A percentile compares a stretch with the other conserved stretches of the same genome.
Evolutionary conservation across 2,329 filamentous ascomycete genomes (phyloP).

Genomic region (Madurella mycetomatis): DNA sequence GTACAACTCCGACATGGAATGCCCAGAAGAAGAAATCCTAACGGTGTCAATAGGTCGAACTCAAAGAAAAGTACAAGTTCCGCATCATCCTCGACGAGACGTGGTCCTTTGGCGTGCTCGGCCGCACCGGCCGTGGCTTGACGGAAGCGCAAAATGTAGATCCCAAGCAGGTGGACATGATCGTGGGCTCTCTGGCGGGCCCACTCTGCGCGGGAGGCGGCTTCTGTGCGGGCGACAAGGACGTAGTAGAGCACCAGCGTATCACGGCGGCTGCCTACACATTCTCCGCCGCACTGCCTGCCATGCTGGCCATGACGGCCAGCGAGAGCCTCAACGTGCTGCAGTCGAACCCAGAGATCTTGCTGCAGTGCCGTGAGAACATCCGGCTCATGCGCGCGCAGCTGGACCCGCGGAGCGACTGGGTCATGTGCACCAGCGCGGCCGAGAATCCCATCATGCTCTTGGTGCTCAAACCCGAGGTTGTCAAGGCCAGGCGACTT

Average conservation of each 20-base stretch:
- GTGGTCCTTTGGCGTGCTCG: slow-evolving; percentile 93
- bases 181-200: slow-evolving; percentile 86
- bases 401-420: slow-evolving; percentile 88
- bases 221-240: slow-evolving; percentile 87
- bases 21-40: background rate
- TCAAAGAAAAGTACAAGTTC: slow-evolving; percentile 97
- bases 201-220: slow-evolving; percentile 89
- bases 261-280: slow-evolving; percentile 91
- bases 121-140: slow-evolving; percentile 82
- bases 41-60: slow-evolving; percentile 61
- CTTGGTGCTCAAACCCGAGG: slow-evolving; percentile 75
- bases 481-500: slow-evolving; percentile 66
- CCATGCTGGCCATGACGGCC: slow-evolving; percentile 90
- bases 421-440: slow-evolving; percentile 77
- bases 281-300: slow-evolving; percentile 90
- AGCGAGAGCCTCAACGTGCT: slow-evolving; percentile 85
- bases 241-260: slow-evolving; percentile 94
- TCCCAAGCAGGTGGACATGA: slow-evolving; percentile 91
- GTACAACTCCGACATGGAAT: slow-evolving; percentile 26
- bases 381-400: slow-evolving; percentile 81
- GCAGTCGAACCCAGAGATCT: slow-evolving; percentile 79
- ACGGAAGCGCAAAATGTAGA: slow-evolving; percentile 98
- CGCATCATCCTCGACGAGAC: slow-evolving; percentile 96
- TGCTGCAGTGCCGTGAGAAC: slow-evolving; percentile 76
- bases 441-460: slow-evolving; percentile 85